Evolutionary conservation across 139 green algal genomes (phyloP), one percentile per base, ranked within the genome.

Genomic region (Marvania coccoides): DNA sequence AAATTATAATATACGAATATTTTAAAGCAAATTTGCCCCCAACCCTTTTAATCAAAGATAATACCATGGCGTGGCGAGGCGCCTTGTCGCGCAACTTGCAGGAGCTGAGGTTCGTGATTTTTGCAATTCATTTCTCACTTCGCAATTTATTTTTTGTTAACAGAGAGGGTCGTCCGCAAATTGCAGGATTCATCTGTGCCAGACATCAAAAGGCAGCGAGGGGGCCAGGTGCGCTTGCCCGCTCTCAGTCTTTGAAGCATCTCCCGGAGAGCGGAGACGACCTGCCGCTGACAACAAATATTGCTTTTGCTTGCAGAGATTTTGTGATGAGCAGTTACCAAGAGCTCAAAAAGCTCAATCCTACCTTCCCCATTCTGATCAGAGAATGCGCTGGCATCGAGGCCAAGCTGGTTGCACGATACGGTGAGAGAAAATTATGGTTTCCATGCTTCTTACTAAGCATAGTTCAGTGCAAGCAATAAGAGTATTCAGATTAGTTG

Each of bases 291-390:
- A 8, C 36, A 9, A 1, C 10, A n/a, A 23, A 13, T 8, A 1
- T 24, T 38, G 2, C 35, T 6, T 5, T 19, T 14, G 12, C 30
- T 5, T 46, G 61, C 80, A 95, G 89, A 69, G 85, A 95, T 3
- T 96, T 95, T 42, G 55, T 95, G 1, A 26, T 89, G 4, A 67
- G 73, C 28, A 88, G 83, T 53, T 95, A 95, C 37, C 76, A 84
- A 19, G 89, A 95, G 46, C 77, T 95, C n/a, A 95, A 96, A 78
- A 90, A 88, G 67, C 81, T 74, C 40, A 95, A 96, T 72, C 89
- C 89, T 3, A 78, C 73, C 14, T 89, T 95, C 39, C 88, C 89
- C 19, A 87, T 95, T 55, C 76, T 96, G 0, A 75, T 95, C 0
- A 81, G 89, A 5, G 89, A 95, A 66, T 85, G 69, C 51, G 64